These are phyloP conservation scores for Volutella citrinella DNA, from an alignment of 2,329 filamentous ascomycete genomes.

Conservation along the genomic window DNA sequence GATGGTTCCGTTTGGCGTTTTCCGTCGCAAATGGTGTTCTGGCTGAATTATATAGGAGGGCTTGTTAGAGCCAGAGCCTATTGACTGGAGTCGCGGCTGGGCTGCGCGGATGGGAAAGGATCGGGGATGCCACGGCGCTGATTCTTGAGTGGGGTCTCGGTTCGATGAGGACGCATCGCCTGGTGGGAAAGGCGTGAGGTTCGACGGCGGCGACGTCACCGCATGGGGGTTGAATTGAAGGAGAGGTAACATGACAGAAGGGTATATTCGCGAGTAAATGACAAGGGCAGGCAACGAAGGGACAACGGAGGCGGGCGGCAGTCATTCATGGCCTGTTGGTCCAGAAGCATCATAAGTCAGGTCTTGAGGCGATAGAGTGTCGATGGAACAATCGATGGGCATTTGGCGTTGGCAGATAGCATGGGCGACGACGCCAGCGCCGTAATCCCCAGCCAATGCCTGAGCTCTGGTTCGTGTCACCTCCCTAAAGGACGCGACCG, in stretches of 20 bases:
- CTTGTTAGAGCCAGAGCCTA: too few species aligned
- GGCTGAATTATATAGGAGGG: too few species aligned
- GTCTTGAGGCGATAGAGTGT: constrained; percentile 18
- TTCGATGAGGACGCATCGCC: constrained; percentile 16
- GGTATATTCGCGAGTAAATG: constrained; percentile 23
- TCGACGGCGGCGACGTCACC: constrained; percentile 43
- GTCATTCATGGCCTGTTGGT: constrained; percentile 43
- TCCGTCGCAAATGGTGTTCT: constrained; percentile 82
- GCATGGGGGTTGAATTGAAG: constrained; percentile 50
- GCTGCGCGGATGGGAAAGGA: constrained; percentile 33
- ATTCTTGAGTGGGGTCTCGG: constrained; percentile 28
- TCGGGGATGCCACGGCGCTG: constrained; percentile 19
- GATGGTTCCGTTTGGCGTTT: constrained; percentile 92
- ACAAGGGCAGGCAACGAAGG: constrained; percentile 24
- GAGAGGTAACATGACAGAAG: constrained; percentile 45
- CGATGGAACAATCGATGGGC: constrained; percentile 33
- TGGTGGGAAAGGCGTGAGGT: constrained; percentile 28
- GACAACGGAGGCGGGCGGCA: constrained; percentile 22
- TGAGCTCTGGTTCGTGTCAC: too few species aligned
- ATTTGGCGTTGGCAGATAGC: constrained; percentile 34
- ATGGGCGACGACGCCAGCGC: constrained; percentile 24
- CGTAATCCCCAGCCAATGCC: too few species aligned
- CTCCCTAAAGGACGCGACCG: too few species aligned
- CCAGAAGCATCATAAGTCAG: constrained; percentile 33
- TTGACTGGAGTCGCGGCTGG: too few species aligned